Evolutionary conservation across 2,329 filamentous ascomycete species (phyloP).

Genomic region (Talaromyces sp.): DNA sequence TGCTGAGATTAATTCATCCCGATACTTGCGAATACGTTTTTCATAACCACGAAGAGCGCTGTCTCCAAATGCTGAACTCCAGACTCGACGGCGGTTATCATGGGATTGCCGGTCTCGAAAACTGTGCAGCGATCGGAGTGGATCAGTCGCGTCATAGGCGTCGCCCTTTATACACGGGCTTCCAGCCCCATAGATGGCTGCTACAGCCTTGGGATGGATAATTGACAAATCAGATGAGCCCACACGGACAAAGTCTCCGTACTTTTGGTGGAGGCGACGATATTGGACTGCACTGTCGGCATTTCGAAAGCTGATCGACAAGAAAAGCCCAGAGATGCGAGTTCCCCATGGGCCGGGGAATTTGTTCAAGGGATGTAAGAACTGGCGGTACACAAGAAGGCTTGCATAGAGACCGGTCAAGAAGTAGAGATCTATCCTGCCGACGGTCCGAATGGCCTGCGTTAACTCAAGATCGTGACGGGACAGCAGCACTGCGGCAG

Average conservation of each 20-base stretch:
- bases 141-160: slow-evolving; percentile 36
- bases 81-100: slow-evolving; percentile 35
- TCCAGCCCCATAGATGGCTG: slow-evolving; percentile 32
- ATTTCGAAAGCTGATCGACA: slow-evolving; percentile 16
- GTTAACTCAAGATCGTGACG: neutral
- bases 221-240: slow-evolving; percentile 33
- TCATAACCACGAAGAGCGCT: slow-evolving; percentile 39
- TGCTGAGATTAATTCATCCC: slow-evolving; percentile 27
- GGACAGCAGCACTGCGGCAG: neutral
- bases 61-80: slow-evolving; percentile 38
- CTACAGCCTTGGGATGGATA: slow-evolving; percentile 28
- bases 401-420: slow-evolving; percentile 19
- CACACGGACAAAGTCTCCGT: slow-evolving; percentile 32
- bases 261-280: slow-evolving; percentile 26
- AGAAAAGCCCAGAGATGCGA: slow-evolving; percentile 27
- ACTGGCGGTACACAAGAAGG: slow-evolving; percentile 22
- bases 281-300: slow-evolving; percentile 21
- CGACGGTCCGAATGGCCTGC: neutral
- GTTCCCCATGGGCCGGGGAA: slow-evolving; percentile 24
- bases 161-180: slow-evolving; percentile 35
- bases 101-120: slow-evolving; percentile 31
- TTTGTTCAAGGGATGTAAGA: slow-evolving; percentile 13
- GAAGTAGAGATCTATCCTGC: neutral
- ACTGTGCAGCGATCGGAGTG: slow-evolving; percentile 33
- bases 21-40: slow-evolving; percentile 28